Percentiles rank a stretch among this genome's conserved stretches.
Conservation (phyloP, 129 eudicot species). For the Flaveria sonorensis region DNA sequence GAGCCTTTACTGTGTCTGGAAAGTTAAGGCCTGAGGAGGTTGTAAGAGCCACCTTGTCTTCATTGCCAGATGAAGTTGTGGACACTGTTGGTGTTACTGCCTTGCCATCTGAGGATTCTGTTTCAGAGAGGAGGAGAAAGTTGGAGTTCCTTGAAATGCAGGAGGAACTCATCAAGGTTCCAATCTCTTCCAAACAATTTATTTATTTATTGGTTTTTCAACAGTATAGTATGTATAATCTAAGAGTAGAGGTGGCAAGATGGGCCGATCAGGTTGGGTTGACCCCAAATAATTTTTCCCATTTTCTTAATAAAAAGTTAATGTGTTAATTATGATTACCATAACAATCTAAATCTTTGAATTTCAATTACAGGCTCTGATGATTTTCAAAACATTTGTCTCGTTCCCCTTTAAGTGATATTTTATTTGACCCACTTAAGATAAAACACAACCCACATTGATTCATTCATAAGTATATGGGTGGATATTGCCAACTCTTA, state of each 20-base stretch:
- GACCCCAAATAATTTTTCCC: not conserved
- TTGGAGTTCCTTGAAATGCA: slow-evolving; percentile 97
- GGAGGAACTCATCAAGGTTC: slow-evolving; percentile 96
- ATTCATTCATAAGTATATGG: slow-evolving; percentile 8
- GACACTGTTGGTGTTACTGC: slow-evolving; percentile 88
- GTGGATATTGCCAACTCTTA: not conserved
- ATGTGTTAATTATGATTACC: not conserved
- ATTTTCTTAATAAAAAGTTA: not conserved
- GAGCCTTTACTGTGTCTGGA: slow-evolving; percentile 88
- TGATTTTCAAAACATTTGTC: not conserved
- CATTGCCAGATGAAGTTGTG: slow-evolving; percentile 97
- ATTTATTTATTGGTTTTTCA: not conserved
- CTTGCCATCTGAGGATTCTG: slow-evolving; percentile 90
- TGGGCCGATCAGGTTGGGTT: not conserved
- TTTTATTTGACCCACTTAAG: not conserved
- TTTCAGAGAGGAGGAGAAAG: slow-evolving; percentile 89
- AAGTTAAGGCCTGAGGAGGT: slow-evolving; percentile 91
- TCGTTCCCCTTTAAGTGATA: not conserved
- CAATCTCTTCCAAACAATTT: not conserved
- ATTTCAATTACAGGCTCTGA: not conserved
- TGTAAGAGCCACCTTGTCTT: slow-evolving; percentile 87
- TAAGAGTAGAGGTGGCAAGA: slow-evolving; percentile 7
- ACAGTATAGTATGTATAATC: not conserved
- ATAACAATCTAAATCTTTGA: not conserved
- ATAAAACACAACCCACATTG: not conserved